Conservation (phyloP, 371 early-diverging fungal genomes). For the Mortierella sp. region DNA sequence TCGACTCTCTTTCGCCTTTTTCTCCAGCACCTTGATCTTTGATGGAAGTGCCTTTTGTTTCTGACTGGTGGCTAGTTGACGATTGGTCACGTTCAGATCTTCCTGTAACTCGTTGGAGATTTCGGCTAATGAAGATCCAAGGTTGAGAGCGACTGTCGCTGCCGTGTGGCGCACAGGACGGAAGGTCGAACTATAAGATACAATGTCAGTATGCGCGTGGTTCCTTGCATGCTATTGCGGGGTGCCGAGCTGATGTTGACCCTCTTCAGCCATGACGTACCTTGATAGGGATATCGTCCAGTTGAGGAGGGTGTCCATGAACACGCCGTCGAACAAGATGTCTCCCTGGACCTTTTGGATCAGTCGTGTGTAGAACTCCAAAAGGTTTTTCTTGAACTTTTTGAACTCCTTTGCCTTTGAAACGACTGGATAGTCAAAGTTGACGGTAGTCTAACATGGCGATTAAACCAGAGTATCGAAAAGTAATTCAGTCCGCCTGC, state of each 20-base stretch:
- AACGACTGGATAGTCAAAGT: slow-evolving; percentile 73
- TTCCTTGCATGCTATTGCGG: too few relatives aligned
- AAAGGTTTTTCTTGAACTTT: slow-evolving; percentile 62
- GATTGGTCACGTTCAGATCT: slow-evolving; percentile 68
- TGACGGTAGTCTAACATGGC: slow-evolving; percentile 57
- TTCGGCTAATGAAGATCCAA: slow-evolving; percentile 71
- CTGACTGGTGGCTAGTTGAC: slow-evolving; percentile 70
- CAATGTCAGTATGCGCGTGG: too few relatives aligned
- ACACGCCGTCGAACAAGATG: slow-evolving; percentile 66
- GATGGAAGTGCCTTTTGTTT: slow-evolving; percentile 52
- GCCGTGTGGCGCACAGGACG: slow-evolving; percentile 94
- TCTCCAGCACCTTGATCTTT: slow-evolving; percentile 56
- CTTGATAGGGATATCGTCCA: slow-evolving; percentile 57
- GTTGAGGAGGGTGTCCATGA: slow-evolving; percentile 54
- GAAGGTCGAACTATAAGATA: slow-evolving; percentile 67
- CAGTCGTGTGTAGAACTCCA: slow-evolving; percentile 70
- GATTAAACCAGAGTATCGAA: too few relatives aligned
- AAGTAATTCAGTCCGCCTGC: too few relatives aligned
- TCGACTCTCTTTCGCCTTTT: slow-evolving; percentile 39
- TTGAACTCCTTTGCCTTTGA: slow-evolving; percentile 69
- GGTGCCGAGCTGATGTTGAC: too few relatives aligned
- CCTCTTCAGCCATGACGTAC: too few relatives aligned
- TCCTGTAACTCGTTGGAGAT: slow-evolving; percentile 64
- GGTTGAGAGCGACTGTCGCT: slow-evolving; percentile 72
- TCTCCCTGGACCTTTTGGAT: slow-evolving; percentile 64